Evolutionary conservation across 2,329 filamentous ascomycete genomes (phyloP).

Genomic region (Sphaceloma murrayae): DNA sequence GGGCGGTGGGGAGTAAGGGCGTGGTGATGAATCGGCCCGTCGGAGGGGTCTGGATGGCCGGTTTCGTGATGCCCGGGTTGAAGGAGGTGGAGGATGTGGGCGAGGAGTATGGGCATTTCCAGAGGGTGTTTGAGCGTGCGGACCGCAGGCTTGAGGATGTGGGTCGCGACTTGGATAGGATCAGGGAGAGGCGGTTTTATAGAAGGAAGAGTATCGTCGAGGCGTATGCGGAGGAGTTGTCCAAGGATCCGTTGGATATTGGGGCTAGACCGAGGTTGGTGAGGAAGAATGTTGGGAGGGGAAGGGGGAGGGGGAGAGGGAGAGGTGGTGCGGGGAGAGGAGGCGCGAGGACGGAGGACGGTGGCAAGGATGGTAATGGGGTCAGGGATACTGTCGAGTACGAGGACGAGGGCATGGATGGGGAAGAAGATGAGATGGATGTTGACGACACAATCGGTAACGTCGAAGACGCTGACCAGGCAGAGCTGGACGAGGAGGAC

Average conservation of each 20-base stretch:
- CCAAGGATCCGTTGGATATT: slow-evolving; percentile 11
- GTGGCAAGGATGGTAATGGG: slow-evolving; percentile 1
- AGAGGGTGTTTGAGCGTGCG: slow-evolving; percentile 3
- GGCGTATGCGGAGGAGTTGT: slow-evolving; percentile 10
- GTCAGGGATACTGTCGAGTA: slow-evolving; percentile 16
- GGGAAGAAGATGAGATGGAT: slow-evolving; percentile 19
- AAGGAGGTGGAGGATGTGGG: slow-evolving; percentile 17
- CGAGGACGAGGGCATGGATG: slow-evolving; percentile 17
- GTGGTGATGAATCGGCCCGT: slow-evolving; percentile 2
- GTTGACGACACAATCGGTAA: slow-evolving; percentile 21
- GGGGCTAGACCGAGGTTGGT: slow-evolving; percentile 12
- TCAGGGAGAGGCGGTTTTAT: slow-evolving; percentile 3
- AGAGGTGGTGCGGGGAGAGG: slow-evolving; percentile 1
- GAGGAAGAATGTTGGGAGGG: slow-evolving; percentile 17
- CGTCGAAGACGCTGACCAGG: slow-evolving; percentile 24
- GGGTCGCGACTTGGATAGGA: not conserved
- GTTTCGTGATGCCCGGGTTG: slow-evolving; percentile 22
- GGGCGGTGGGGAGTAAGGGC: slow-evolving; percentile 1
- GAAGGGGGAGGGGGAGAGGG: slow-evolving; percentile 16
- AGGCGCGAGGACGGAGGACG: slow-evolving; percentile 4
- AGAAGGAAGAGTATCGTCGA: slow-evolving; percentile 11
- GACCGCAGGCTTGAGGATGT: slow-evolving; percentile 8
- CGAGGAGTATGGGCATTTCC: slow-evolving; percentile 9
- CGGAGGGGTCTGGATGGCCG: slow-evolving; percentile 11
- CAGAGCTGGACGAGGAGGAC: slow-evolving; percentile 31